Percentiles rank a stretch among this genome's conserved stretches.
Evolutionary conservation across 2,329 filamentous ascomycete species (phyloP).

Genomic region (Arthroderma uncinatum): DNA sequence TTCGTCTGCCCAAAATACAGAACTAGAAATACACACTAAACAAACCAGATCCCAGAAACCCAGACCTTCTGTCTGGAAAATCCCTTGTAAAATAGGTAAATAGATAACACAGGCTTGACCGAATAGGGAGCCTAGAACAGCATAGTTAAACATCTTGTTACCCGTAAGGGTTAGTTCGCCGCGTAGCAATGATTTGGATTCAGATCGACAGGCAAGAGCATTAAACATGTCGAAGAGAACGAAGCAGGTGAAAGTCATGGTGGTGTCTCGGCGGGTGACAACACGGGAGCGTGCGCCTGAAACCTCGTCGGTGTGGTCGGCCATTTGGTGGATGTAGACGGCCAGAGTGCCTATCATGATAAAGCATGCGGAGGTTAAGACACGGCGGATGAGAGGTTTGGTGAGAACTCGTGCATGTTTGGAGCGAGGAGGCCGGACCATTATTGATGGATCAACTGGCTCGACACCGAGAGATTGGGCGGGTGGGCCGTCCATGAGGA

Average conservation of each 20-base stretch:
- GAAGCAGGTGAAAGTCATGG: constrained; percentile 98
- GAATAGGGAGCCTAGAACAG: constrained; percentile 69
- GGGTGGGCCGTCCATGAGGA: constrained; percentile 97
- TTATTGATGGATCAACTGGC: constrained; percentile 84
- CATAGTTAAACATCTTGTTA: constrained; percentile 94
- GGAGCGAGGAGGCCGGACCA: constrained; percentile 77
- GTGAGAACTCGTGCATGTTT: constrained; percentile 89
- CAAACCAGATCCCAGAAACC: constrained; percentile 60
- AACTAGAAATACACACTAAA: constrained; percentile 66
- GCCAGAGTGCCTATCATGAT: constrained; percentile 89
- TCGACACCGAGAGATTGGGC: constrained; percentile 96
- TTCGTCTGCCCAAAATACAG: constrained; percentile 93
- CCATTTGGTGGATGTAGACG: constrained; percentile 87
- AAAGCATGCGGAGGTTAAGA: constrained; percentile 73
- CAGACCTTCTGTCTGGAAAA: constrained; percentile 91
- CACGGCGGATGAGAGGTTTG: constrained; percentile 64
- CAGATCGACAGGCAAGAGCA: constrained; percentile 81
- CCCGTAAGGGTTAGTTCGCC: constrained; percentile 74
- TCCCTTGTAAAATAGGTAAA: constrained; percentile 79
- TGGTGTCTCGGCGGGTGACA: constrained; percentile 87
- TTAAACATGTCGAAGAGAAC: constrained; percentile 99
- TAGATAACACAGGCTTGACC: constrained; percentile 91
- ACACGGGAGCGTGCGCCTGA: constrained; percentile 40
- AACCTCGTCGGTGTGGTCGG: constrained; percentile 50
- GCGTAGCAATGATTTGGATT: constrained; percentile 75